phyloP scores from a whole-genome alignment of 2,329 filamentous ascomycete species.

The Microdochium bolleyi region DNA sequence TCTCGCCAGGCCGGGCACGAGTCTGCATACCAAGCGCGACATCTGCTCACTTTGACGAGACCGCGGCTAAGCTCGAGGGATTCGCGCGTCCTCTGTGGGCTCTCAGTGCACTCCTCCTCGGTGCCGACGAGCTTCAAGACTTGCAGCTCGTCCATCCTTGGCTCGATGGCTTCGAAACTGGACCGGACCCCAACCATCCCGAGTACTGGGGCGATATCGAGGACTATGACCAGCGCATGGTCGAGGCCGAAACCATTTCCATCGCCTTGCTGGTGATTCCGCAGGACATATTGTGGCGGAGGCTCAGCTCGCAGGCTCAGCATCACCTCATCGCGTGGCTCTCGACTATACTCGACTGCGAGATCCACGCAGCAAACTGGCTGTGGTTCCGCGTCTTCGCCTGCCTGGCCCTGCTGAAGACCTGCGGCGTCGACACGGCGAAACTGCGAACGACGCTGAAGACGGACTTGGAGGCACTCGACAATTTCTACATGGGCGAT shows the following conservation, averaged over 20 bases:
- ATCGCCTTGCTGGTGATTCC: conserved; percentile 38
- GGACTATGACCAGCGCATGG: conserved; percentile 42
- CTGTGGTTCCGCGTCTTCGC: conserved; percentile 43
- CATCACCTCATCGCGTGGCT: conserved; percentile 31
- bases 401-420: conserved; percentile 34
- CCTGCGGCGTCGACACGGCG: conserved; percentile 25
- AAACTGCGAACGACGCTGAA: conserved; percentile 27
- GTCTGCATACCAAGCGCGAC: conserved; percentile 10
- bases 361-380: conserved; percentile 41
- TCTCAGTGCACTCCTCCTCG: conserved; percentile 23
- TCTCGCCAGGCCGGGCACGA: too few relatives aligned
- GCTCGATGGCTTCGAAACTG: conserved; percentile 19
- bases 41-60: conserved; percentile 33
- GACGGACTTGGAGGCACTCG: conserved; percentile 31
- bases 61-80: conserved; percentile 34
- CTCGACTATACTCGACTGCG: conserved; percentile 29
- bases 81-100: conserved; percentile 31
- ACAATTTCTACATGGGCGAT: conserved; percentile 32
- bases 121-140: background rate
- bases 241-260: conserved; percentile 42
- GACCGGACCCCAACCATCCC: conserved; percentile 20
- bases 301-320: conserved; percentile 12
- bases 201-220: conserved; percentile 40
- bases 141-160: conserved; percentile 12
- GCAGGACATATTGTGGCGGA: conserved; percentile 22